Conservation (phyloP, 2,329 filamentous ascomycete species). For the Pseudogymnoascus sp. region DNA sequence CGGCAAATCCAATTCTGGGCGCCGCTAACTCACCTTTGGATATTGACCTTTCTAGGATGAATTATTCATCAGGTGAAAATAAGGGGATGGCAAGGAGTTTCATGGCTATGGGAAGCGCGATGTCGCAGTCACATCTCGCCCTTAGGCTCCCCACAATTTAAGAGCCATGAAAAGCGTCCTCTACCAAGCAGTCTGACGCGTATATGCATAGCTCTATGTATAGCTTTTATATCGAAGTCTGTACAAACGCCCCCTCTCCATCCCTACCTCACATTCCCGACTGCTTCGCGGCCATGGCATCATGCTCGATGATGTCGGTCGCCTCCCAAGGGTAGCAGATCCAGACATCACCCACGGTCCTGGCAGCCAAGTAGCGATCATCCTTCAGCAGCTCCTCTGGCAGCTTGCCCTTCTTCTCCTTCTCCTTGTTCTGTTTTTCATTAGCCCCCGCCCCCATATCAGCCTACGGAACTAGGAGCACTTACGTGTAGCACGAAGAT, state of each 20-base stretch:
- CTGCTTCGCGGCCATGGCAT: slow-evolving; percentile 48
- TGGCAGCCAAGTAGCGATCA: slow-evolving; percentile 71
- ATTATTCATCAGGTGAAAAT: background rate
- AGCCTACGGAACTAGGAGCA: slow-evolving; percentile 1
- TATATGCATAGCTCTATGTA: slow-evolving; percentile 7
- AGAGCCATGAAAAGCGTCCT: background rate
- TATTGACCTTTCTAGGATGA: background rate
- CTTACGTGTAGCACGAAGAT: slow-evolving; percentile 88
- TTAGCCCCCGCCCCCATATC: slow-evolving; percentile 11
- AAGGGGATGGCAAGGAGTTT: background rate
- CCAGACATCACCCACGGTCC: slow-evolving; percentile 90
- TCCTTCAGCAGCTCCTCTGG: slow-evolving; percentile 67
- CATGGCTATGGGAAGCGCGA: background rate
- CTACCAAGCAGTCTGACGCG: background rate
- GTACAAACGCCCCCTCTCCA: background rate
- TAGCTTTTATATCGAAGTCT: slow-evolving; percentile 3
- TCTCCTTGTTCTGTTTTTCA: slow-evolving; percentile 76
- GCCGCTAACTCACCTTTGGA: background rate
- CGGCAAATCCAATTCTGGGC: background rate
- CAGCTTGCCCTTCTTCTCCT: slow-evolving; percentile 82
- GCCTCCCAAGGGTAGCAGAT: slow-evolving; percentile 99
- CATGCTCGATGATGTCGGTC: slow-evolving; percentile 86
- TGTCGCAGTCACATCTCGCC: background rate
- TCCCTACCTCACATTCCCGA: slow-evolving; percentile 11
- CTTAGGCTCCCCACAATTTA: background rate